phyloP scores from a whole-genome alignment of 352 stramenopile species.

The Pythium scleroteichum region DNA sequence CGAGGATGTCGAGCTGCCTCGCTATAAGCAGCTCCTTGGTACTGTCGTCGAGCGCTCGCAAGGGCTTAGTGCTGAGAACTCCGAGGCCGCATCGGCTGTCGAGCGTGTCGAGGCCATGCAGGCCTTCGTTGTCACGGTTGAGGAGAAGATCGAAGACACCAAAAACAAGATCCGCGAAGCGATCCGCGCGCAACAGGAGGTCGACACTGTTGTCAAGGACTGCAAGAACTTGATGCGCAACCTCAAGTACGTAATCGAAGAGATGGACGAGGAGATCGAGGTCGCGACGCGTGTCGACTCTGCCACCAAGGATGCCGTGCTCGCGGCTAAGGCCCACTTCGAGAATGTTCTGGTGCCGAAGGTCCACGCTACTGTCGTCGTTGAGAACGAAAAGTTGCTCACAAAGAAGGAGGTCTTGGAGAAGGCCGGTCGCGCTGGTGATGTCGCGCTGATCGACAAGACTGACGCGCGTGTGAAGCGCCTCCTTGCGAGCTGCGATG shows the following conservation, averaged over 20 bases:
- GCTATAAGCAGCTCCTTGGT: slow-evolving; percentile 78
- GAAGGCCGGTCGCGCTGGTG: slow-evolving; percentile 49
- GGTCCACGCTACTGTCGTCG: slow-evolving; percentile 65
- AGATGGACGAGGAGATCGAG: slow-evolving; percentile 88
- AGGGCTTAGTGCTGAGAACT: slow-evolving; percentile 67
- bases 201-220: slow-evolving; percentile 86
- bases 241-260: slow-evolving; percentile 88
- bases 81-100: slow-evolving; percentile 65
- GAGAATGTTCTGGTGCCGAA: slow-evolving; percentile 71
- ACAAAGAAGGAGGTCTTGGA: slow-evolving; percentile 76
- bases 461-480: slow-evolving; percentile 66
- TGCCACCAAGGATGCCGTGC: slow-evolving; percentile 63
- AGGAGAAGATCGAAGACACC: slow-evolving; percentile 62
- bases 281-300: slow-evolving; percentile 72
- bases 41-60: slow-evolving; percentile 69
- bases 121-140: slow-evolving; percentile 73
- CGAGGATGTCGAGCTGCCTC: slow-evolving; percentile 77
- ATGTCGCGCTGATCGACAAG: slow-evolving; percentile 77
- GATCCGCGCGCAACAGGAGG: slow-evolving; percentile 60
- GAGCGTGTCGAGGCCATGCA: slow-evolving; percentile 76
- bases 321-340: slow-evolving; percentile 69
- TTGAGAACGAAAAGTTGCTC: slow-evolving; percentile 80
- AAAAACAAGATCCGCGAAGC: slow-evolving; percentile 59
- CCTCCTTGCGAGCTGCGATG: slow-evolving; percentile 63
- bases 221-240: slow-evolving; percentile 84